phyloP scores from a whole-genome alignment of 495 filamentous ascomycete genomes.

The Aspergillus funiculosus region DNA sequence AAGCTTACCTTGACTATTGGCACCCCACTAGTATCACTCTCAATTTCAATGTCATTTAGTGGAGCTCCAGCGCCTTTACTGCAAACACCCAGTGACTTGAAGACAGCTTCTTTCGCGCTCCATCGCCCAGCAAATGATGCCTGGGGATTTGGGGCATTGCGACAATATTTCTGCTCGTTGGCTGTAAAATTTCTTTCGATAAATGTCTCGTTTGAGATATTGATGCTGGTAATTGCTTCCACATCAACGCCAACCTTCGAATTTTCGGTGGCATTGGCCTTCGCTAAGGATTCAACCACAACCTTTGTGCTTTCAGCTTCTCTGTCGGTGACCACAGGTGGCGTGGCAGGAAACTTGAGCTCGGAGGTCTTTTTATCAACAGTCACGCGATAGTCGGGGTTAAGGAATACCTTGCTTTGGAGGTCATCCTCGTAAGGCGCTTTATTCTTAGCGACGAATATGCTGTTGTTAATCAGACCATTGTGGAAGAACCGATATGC shows the following conservation, averaged over 20 bases:
- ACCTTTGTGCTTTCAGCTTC: slow-evolving; percentile 58
- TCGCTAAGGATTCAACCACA: slow-evolving; percentile 73
- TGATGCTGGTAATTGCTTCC: slow-evolving; percentile 75
- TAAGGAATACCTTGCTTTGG: slow-evolving; percentile 80
- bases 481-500: slow-evolving; percentile 98
- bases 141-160: slow-evolving; percentile 66
- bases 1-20: slow-evolving; percentile 76
- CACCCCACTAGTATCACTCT: slow-evolving; percentile 69
- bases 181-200: slow-evolving; percentile 90
- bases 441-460: slow-evolving; percentile 92
- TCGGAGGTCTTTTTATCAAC: slow-evolving; percentile 76
- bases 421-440: slow-evolving; percentile 86
- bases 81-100: slow-evolving; percentile 90
- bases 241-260: slow-evolving; percentile 91
- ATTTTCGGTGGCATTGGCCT: slow-evolving; percentile 61
- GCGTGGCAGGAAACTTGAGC: slow-evolving; percentile 63
- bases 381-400: slow-evolving; percentile 85
- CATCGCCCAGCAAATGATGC: slow-evolving; percentile 88
- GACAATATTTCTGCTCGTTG: slow-evolving; percentile 78
- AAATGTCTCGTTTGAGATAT: slow-evolving; percentile 90
- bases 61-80: slow-evolving; percentile 83
- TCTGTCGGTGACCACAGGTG: slow-evolving; percentile 53
- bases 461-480: slow-evolving; percentile 89
- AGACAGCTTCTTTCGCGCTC: slow-evolving; percentile 97
- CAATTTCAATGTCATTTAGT: slow-evolving; percentile 92